phyloP scores from a whole-genome alignment of 2,329 filamentous ascomycete species.

The Cadophora sp. region DNA sequence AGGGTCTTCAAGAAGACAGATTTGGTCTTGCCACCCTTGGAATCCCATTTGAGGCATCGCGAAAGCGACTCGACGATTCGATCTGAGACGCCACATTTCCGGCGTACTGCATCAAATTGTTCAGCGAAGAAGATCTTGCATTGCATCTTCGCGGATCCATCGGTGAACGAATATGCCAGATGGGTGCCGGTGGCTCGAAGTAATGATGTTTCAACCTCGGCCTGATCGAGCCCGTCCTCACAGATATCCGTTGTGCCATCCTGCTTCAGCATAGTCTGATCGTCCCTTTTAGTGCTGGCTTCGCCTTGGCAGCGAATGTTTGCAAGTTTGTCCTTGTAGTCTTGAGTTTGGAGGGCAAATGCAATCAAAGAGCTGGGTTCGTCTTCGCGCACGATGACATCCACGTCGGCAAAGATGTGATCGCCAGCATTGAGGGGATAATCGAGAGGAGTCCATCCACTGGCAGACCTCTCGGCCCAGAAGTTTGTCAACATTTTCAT shows the following conservation, averaged over 20 bases:
- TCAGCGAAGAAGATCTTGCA: slow-evolving; percentile 99
- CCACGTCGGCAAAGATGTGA: slow-evolving; percentile 95
- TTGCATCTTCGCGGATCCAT: slow-evolving; percentile 91
- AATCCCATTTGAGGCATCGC: slow-evolving; percentile 96
- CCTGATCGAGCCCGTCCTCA: slow-evolving; percentile 58
- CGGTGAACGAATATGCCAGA: slow-evolving; percentile 93
- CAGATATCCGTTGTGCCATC: slow-evolving; percentile 37
- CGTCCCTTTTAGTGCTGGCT: slow-evolving; percentile 43
- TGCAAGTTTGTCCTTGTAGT: slow-evolving; percentile 82
- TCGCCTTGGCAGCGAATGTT: slow-evolving; percentile 64
- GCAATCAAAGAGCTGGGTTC: slow-evolving; percentile 97
- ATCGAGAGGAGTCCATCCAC: slow-evolving; percentile 89
- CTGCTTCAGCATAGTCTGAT: slow-evolving; percentile 42
- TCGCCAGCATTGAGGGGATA: slow-evolving; percentile 89
- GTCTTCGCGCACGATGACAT: slow-evolving; percentile 96
- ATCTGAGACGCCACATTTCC: slow-evolving; percentile 91
- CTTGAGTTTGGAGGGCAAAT: slow-evolving; percentile 84
- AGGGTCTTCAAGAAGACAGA: slow-evolving; percentile 96
- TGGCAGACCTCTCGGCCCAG: slow-evolving; percentile 97
- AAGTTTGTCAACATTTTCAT: slow-evolving; percentile 97
- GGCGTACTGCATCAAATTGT: slow-evolving; percentile 92
- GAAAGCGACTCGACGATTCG: slow-evolving; percentile 95
- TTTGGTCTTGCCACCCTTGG: slow-evolving; percentile 96
- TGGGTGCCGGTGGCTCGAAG: slow-evolving; percentile 88
- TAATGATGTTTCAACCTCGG: slow-evolving; percentile 83